Evolutionary conservation across 768 basidiomycete species (phyloP), one percentile per base, ranked within the genome.

Genomic region (Lactarius hatsudake): DNA sequence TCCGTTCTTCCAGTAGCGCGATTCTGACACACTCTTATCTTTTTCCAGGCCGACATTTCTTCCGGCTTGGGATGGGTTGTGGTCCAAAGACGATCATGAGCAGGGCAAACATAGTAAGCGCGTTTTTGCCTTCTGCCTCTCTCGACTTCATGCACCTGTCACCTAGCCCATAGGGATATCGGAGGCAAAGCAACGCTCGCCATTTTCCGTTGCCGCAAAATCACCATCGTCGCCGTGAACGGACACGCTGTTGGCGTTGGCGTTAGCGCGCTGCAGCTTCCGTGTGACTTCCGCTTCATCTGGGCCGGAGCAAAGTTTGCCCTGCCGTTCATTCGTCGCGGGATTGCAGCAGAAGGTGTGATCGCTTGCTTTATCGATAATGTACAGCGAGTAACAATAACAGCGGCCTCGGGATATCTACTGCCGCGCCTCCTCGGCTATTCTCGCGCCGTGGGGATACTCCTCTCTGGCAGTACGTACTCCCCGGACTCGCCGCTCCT

Each of bases 361-460:
- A n/a, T 23, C 38, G 15, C 13, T 40, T 6, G 28, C 51, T 32
- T 54, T n/a, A 28, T 23, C 9, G 5, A 40, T 40, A 40, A 40
- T 40, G 13, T 28, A 26, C 12, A 23, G 48, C 10, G 13, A 45
- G 20, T 23, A 23, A 28, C 51, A 26, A 15, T 17, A 48, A n/a
- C 48, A 73, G 82, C 81, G 28, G 76, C 74, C 12, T 81, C 81
- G 12, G 76, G 74, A 45, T 86, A 81, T 72, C 79, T 86, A 59
- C 80, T 86, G n/a, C 85, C 86, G 30, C 80, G 81, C 23, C 80
- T 86, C 42, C 70, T 86, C 23, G 84, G 85, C 6, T 79, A 81
- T 65, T 83, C 85, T 18, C 78, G 81, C 7, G 83, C 86, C 12
- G 78, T 75, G 58, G 79, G 83, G 26, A 78, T 86, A n/a, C 77